Base-by-base conservation (phyloP, 345 rosid species). In the Gossypium australe region DNA sequence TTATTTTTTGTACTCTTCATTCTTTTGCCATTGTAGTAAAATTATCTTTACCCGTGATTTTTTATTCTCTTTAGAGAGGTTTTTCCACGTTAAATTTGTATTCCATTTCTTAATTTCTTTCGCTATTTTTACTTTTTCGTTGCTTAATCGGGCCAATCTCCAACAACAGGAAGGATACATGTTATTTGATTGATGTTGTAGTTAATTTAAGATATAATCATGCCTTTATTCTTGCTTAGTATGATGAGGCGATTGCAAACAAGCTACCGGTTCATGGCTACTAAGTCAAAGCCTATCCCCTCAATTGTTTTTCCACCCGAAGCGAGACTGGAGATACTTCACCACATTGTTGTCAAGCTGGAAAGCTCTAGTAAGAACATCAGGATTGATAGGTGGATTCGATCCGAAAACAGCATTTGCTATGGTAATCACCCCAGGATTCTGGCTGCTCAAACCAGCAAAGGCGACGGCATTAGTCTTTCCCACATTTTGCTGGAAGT, bases 401-500 rank as follows among this genome's bases (percentile, higher is more conserved):
- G 88, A 81, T 55, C 85, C 85, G 67, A 81, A 85, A n/a, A 83
- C 38, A 3, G 82, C 81, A 25, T 83, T 81, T 11, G 82, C 83
- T 53, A 83, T 79, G 41, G 85, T 81, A 27, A 77, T 77, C 61
- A 84, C 78, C 7, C 86, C 86, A 0, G 86, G 86, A 14, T 83
- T 85, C 70, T 85, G 86, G 75, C 86, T 85, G 48, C 79, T 83
- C 10, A 85, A 78, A 61, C 78, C 75, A 53, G 83, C 82, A 75
- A 81, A 79, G n/a, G 24, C 41, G 0, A 71, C 63, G 3, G 3
- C 63, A 10, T 59, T 59, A 24, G 34, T 59, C 38, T 59, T 59
- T 59, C 63, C 63, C 16, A 59, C 63, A 11, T 24, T 24, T 11
- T 11, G 7, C 63, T 59, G 63, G 38, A 59, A 59, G 63, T 59